Base-by-base conservation (phyloP, 768 basidiomycete genomes). In the Pulveroboletus ravenelii region DNA sequence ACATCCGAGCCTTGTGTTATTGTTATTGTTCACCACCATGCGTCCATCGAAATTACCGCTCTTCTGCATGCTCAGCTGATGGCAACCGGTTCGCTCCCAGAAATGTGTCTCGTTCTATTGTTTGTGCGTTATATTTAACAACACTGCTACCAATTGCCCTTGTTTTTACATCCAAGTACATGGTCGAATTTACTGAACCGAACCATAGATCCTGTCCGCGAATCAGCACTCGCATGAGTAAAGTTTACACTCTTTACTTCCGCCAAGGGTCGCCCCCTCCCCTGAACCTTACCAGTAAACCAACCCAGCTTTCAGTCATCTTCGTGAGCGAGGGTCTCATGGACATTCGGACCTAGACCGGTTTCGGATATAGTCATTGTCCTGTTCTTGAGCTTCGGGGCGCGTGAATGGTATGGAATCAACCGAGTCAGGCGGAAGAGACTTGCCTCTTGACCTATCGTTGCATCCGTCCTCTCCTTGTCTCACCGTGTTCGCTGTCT, bases 351-450 rank as follows among this genome's bases (percentile, higher is more conserved):
- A 62, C 54, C 66, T 70, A 68, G 57, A 60, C 64, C 66, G 66
- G 68, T 68, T 68, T 70, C 68, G 66, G 66, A 66, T 58, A 54
- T 65, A 58, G 38, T 42, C 66, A 62, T 68, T 70, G 64, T 70
- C 62, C 54, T 41, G 37, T 55, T 59, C 51, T 55, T 48, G 53
- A 56, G 45, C 54, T 52, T 57, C 51, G 45, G 42, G 23, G 51
- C 59, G 50, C 48, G 45, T 53, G 49, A 49, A 48, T 52, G 45
- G 39, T 51, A 59, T 65, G 20, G 58, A 49, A 55, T 53, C 54
- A 32, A 13, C 32, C 32, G 32, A 32, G 17, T 30, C 46, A 50
- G 29, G 30, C 42, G 25, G 45, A 47, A 46, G 54, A 42, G 23
- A 52, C 47, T 45, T 35, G 31, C 51, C 53, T 37, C 52, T 60